Evolutionary conservation across 768 basidiomycete species (phyloP), one percentile per base, ranked within the genome.

Genomic region (Hygrophorus russula): DNA sequence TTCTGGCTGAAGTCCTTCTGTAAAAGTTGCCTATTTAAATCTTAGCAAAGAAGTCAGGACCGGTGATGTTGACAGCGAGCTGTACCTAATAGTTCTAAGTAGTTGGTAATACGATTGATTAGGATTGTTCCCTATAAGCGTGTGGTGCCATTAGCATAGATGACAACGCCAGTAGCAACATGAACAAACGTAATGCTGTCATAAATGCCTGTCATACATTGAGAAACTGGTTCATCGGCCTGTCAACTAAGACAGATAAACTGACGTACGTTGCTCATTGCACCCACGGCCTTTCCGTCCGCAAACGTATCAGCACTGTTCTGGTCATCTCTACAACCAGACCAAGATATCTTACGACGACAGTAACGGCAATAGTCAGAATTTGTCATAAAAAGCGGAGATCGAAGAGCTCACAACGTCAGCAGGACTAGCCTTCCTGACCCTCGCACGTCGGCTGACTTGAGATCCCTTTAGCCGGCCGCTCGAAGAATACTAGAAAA

Each of bases 221-320:
- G 12, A 6, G 24, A n/a, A 30, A n/a, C n/a, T n/a, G n/a, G 24
- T 29, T 6, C 41, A 27, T 49, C 15, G 42, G 14, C 1, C 2
- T 36, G 42, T 30, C 38, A 20, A 40, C 33, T 20, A 4, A 15
- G 41, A 36, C 10, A 27, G 13, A 15, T n/a, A 30, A 15, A 45
- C 36, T n/a, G 5, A 63, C 81, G 39, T 54, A 84, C 83, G 60
- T 81, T 70, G 58, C 82, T 84, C 80, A 87, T 87, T 2, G 84
- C 85, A 2, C 85, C 85, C 5, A 82, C 78, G 0, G 83, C 79
- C 3, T 73, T 64, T 15, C 80, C 80, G 17, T 66, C 68, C 19
- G 72, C 64, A 40, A 74, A 73, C 1, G 82, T 82, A 54, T 86
- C 84, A 0, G 80, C 78, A 53, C 82, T 86, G 0, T 74, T 84